Evolutionary conservation across 2,329 filamentous ascomycete species (phyloP).

Genomic region (Arthrobotrys conoides): DNA sequence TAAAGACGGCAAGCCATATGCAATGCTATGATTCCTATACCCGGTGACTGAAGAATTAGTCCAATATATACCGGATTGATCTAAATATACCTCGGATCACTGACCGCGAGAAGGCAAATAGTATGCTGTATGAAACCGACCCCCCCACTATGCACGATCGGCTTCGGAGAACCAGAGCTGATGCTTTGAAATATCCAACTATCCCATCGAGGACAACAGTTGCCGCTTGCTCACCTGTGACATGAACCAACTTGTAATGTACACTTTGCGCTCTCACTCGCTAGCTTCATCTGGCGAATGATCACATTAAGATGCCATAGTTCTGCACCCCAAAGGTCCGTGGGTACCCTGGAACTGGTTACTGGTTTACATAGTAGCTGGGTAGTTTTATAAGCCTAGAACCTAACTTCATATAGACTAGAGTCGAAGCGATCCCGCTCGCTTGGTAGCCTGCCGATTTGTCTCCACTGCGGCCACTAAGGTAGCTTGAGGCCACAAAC

Average conservation of each 20-base stretch:
- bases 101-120: not conserved
- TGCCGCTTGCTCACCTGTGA: not conserved
- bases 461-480: not conserved
- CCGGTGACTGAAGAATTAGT: not conserved
- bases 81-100: too few species aligned
- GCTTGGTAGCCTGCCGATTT: slow-evolving; percentile 1
- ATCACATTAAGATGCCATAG: too few species aligned
- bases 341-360: not conserved
- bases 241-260: not conserved
- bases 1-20: not conserved
- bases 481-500: not conserved
- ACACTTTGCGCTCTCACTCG: not conserved
- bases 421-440: not conserved
- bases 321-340: not conserved
- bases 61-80: too few species aligned
- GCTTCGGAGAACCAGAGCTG: not conserved
- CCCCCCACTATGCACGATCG: not conserved
- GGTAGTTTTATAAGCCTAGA: slow-evolving; percentile 9
- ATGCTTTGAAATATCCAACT: not conserved
- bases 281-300: slow-evolving; percentile 1
- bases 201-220: slow-evolving; percentile 5
- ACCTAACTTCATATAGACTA: slow-evolving; percentile 10
- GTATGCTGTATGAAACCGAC: not conserved
- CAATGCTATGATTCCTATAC: not conserved
- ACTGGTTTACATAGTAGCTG: not conserved